phyloP scores from a whole-genome alignment of 78 protist genomes.

The Dictyostelium brefeldianum region DNA sequence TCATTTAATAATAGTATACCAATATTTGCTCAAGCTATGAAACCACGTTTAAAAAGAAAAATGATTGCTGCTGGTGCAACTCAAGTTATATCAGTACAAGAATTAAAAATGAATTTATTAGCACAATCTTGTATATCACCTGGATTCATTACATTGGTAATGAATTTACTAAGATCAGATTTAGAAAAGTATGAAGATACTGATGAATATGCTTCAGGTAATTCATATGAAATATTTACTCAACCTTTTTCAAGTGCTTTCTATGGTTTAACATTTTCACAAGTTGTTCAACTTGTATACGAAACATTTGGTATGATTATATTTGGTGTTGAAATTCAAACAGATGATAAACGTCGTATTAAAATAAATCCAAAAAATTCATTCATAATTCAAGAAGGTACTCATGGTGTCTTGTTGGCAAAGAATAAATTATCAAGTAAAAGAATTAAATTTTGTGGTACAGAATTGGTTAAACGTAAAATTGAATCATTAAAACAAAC shows the following conservation, averaged over 20 bases:
- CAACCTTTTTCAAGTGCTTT: conserved; percentile 33
- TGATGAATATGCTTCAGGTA: conserved; percentile 75
- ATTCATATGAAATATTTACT: conserved; percentile 68
- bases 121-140: conserved; percentile 78
- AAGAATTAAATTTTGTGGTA: conserved; percentile 34
- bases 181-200: conserved; percentile 29
- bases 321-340: conserved; percentile 51
- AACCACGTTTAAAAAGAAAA: conserved; percentile 8
- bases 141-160: conserved; percentile 58
- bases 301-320: conserved; percentile 71
- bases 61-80: conserved; percentile 73
- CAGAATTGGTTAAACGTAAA: neutral
- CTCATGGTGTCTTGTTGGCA: conserved; percentile 47
- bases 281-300: conserved; percentile 38
- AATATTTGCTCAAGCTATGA: conserved; percentile 68
- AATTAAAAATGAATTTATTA: conserved; percentile 66
- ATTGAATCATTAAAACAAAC: neutral
- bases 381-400: conserved; percentile 34
- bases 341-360: neutral
- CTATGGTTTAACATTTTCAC: conserved; percentile 27
- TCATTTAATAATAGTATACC: conserved; percentile 23
- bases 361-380: conserved; percentile 28
- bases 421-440: conserved; percentile 33
- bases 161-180: conserved; percentile 71
- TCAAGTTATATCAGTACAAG: conserved; percentile 58